phyloP scores from a whole-genome alignment of 2,329 filamentous ascomycete genomes.

The Scedosporium dehoogii region DNA sequence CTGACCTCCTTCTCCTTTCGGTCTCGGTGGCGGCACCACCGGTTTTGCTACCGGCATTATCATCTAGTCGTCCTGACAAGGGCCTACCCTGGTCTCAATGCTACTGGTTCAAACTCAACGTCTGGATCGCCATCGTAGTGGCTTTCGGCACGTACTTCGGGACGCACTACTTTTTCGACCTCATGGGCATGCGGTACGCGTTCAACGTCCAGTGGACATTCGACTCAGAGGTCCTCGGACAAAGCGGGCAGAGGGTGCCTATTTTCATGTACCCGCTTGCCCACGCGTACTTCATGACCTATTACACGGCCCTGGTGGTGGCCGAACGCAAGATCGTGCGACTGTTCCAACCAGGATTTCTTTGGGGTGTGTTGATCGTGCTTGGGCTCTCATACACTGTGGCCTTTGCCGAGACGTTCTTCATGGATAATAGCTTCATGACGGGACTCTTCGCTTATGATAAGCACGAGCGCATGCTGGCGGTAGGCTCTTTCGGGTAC shows the following conservation, averaged over 20 bases:
- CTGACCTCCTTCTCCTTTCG: constrained; percentile 10
- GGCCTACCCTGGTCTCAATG: background rate
- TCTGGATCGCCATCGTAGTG: constrained; percentile 10
- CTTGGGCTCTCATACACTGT: constrained; percentile 8
- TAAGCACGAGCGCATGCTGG: constrained; percentile 8
- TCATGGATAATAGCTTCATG: constrained; percentile 10
- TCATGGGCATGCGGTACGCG: constrained; percentile 13
- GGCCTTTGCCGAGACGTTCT: constrained; percentile 11
- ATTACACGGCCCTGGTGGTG: constrained; percentile 3
- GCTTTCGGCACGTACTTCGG: constrained; percentile 12
- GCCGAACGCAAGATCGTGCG: constrained; percentile 4
- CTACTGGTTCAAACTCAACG: constrained; percentile 12
- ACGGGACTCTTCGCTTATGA: constrained; percentile 9
- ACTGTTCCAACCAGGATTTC: background rate
- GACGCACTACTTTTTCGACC: constrained; percentile 12
- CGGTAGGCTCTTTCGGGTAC: constrained; percentile 11
- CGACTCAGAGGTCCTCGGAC: constrained; percentile 9
- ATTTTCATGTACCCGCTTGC: constrained; percentile 12
- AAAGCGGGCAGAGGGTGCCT: constrained; percentile 9
- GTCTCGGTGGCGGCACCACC: background rate
- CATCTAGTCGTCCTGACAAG: background rate
- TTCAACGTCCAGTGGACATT: constrained; percentile 8
- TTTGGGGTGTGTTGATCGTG: background rate
- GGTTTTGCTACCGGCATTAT: background rate
- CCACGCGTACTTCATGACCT: constrained; percentile 12